A percentile compares a stretch with the other conserved stretches of the same genome.
phyloP scores from a whole-genome alignment of 2,329 filamentous ascomycete species.

The Zymoseptoria crescenta region DNA sequence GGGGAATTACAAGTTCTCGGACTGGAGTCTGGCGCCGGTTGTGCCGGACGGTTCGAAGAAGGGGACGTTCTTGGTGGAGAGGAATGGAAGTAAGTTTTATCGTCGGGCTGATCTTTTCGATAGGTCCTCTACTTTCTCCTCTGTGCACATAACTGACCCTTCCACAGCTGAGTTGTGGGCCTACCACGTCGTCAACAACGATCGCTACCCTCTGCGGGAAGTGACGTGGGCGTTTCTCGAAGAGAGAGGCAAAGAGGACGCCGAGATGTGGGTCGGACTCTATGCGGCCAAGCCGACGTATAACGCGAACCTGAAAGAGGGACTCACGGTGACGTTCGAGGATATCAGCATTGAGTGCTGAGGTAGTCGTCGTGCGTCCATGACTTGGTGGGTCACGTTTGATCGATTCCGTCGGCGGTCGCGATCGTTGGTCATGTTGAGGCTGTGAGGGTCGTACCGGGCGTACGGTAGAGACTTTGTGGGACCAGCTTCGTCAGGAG shows the following conservation, averaged over 20 bases:
- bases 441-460: too few species aligned
- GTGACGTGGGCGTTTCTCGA: conserved; percentile 14
- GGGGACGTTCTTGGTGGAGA: conserved; percentile 13
- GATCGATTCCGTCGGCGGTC: too few species aligned
- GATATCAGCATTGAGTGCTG: conserved; percentile 11
- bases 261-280: conserved; percentile 11
- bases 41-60: conserved; percentile 7
- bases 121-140: neutral
- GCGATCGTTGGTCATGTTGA: too few species aligned
- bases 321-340: conserved; percentile 11
- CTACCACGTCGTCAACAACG: conserved; percentile 38
- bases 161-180: conserved; percentile 59
- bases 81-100: conserved; percentile 17
- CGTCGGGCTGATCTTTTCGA: neutral
- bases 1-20: conserved; percentile 9
- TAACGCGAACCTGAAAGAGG: conserved; percentile 1
- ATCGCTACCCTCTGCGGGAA: conserved; percentile 34
- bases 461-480: too few species aligned
- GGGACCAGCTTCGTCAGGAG: too few species aligned
- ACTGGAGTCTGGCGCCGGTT: conserved; percentile 13
- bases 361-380: too few species aligned
- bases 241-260: conserved; percentile 10
- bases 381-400: too few species aligned
- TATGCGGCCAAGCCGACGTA: conserved; percentile 14
- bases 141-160: neutral